phyloP scores from a whole-genome alignment of 306 rosid species.

The Parietaria judaica region DNA sequence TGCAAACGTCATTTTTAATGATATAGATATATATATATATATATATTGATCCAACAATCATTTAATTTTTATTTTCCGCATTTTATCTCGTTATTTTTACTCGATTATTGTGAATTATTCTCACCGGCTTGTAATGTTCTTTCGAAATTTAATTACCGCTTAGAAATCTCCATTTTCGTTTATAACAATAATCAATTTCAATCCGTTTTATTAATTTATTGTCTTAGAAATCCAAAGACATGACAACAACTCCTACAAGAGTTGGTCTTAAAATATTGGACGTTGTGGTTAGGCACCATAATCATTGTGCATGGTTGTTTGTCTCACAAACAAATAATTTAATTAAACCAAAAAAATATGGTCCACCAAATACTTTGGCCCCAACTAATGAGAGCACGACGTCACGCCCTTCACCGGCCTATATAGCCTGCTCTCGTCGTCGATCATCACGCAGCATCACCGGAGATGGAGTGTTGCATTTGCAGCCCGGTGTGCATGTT shows the following conservation, averaged over 20 bases:
- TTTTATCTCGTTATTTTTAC: too few species aligned
- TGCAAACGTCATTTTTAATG: too few species aligned
- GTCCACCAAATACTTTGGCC: constrained; percentile 20
- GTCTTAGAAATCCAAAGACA: not conserved
- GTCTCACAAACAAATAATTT: constrained; percentile 14
- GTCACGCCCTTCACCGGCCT: constrained; percentile 1
- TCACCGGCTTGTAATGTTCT: too few species aligned
- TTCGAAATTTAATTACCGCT: too few species aligned
- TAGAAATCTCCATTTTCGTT: too few species aligned
- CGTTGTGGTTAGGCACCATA: constrained; percentile 20
- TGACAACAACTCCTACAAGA: constrained; percentile 1
- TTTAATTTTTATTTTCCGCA: too few species aligned
- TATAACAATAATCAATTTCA: too few species aligned
- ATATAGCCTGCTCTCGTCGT: not conserved
- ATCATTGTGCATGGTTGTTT: constrained; percentile 26
- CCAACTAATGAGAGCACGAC: not conserved
- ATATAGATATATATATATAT: too few species aligned
- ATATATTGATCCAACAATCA: too few species aligned
- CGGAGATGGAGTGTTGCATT: constrained; percentile 63
- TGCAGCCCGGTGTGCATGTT: constrained; percentile 55
- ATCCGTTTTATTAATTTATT: too few species aligned
- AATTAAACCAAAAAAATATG: constrained; percentile 16
- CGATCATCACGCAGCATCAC: not conserved
- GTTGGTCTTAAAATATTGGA: constrained; percentile 12
- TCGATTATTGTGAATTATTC: too few species aligned